Base-by-base conservation (phyloP, 768 basidiomycete genomes). In the Leccinum boreale region DNA sequence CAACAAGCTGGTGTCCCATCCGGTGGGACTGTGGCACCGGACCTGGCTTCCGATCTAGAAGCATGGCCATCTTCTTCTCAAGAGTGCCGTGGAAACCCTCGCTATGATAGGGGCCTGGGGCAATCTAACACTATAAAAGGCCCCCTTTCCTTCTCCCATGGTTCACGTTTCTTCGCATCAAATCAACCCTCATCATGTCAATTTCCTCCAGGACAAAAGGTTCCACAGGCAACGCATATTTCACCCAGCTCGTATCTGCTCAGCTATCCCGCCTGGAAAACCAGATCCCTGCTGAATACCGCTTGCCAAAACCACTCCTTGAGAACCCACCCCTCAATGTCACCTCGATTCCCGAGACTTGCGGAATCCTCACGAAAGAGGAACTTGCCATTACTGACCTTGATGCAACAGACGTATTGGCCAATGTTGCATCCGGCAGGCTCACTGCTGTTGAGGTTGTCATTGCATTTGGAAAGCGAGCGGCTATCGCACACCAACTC, bases 401-500 rank as follows among this genome's bases (percentile, higher is more conserved):
- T 3, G 77, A 78, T 42, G 75, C 77, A 17, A 76, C 73, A 15
- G 69, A 62, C 6, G 53, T 78, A 26, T 50, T 71, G 17, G 48
- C 62, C 45, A 58, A 60, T 7, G 70, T 78, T 45, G 68, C 68
- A 7, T 58, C 53, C 5, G 69, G 72, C 10, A 42, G 70, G 52
- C 67, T 73, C 28, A 72, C 75, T 0, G 73, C 78, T 1, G 77
- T 79, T 6, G 71, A 73, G 17, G 77, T 77, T 23, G 71, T 74
- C 5, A 67, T 64, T 14, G 80, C 81, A 2, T 81, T 78, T 57
- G 75, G 67, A 53, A 81, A 81, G 65, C 71, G 83, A n/a, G 81
- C 82, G 10, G 75, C 77, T 15, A 75, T 84, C 51, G 82, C 81
- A 4, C 81, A 84, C 44, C 81, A 81, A 57, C 61, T 82, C 28